phyloP scores from a whole-genome alignment of 768 basidiomycete genomes.

The Mycena albidolilacea region DNA sequence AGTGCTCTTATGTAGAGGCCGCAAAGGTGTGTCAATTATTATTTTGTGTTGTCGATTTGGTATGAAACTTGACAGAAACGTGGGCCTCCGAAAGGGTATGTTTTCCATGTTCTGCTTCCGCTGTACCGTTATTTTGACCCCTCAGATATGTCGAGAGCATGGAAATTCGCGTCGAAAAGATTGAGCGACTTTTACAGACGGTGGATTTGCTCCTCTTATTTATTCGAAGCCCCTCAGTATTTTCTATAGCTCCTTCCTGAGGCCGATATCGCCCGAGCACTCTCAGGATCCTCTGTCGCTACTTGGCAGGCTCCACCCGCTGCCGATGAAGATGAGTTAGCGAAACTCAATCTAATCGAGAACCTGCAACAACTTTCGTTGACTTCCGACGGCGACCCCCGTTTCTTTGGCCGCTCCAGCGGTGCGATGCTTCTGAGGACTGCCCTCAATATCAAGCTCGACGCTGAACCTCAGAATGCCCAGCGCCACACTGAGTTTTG shows the following conservation, averaged over 20 bases:
- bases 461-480: slow-evolving; percentile 46
- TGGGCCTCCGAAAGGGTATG: slow-evolving; percentile 76
- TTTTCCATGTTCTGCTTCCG: slow-evolving; percentile 11
- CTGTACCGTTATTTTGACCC: slow-evolving; percentile 40
- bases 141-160: slow-evolving; percentile 73
- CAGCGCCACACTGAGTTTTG: slow-evolving; percentile 63
- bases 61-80: slow-evolving; percentile 53
- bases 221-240: neutral
- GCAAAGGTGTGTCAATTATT: slow-evolving; percentile 67
- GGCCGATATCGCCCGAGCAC: slow-evolving; percentile 72
- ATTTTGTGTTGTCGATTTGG: neutral
- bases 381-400: slow-evolving; percentile 52
- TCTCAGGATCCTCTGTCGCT: slow-evolving; percentile 58
- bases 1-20: slow-evolving; percentile 79
- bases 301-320: slow-evolving; percentile 49
- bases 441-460: slow-evolving; percentile 67
- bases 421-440: slow-evolving; percentile 66
- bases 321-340: slow-evolving; percentile 49
- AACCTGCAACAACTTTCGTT: slow-evolving; percentile 55
- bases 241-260: slow-evolving; percentile 64
- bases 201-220: slow-evolving; percentile 47
- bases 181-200: slow-evolving; percentile 72
- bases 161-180: slow-evolving; percentile 73
- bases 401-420: slow-evolving; percentile 70
- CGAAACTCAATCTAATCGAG: slow-evolving; percentile 47